Conservation (phyloP, 352 stramenopile species). For the Elongisporangium anandrum region DNA sequence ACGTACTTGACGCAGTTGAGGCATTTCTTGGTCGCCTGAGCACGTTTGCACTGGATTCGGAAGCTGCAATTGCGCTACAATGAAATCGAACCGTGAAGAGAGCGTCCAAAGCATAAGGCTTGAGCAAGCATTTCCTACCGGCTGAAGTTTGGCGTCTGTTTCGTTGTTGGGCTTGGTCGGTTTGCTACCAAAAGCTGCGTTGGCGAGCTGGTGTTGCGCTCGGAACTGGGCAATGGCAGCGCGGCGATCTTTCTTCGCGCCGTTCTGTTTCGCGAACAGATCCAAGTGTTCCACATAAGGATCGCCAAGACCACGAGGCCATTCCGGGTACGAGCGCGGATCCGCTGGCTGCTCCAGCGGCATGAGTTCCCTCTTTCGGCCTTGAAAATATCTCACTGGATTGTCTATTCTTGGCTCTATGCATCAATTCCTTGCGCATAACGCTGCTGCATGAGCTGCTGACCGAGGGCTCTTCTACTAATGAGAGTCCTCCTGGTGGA, state of each 20-base stretch:
- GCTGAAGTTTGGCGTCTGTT: background rate
- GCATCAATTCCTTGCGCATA: background rate
- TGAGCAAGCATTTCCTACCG: background rate
- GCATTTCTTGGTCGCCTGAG: constrained; percentile 54
- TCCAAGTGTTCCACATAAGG: constrained; percentile 25
- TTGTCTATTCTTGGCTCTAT: background rate
- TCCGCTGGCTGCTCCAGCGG: background rate
- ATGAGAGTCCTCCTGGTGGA: constrained; percentile 80
- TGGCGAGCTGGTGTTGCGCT: constrained; percentile 4
- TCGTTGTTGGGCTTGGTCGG: background rate
- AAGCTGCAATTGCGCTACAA: constrained; percentile 49
- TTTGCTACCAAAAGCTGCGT: background rate
- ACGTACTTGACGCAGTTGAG: constrained; percentile 61
- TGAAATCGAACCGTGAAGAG: background rate
- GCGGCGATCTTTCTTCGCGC: constrained; percentile 13
- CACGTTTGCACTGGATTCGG: constrained; percentile 38
- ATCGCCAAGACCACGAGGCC: constrained; percentile 47
- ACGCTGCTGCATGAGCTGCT: background rate
- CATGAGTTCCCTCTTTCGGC: background rate
- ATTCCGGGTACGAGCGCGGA: constrained; percentile 42
- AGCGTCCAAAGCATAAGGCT: background rate
- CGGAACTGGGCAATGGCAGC: constrained; percentile 44
- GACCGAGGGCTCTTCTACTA: background rate
- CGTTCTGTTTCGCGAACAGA: background rate
- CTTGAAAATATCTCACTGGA: background rate